These are phyloP conservation scores for Magnolia changhungtana DNA, from an alignment of 164 flowering plant species.

Conservation along the genomic window DNA sequence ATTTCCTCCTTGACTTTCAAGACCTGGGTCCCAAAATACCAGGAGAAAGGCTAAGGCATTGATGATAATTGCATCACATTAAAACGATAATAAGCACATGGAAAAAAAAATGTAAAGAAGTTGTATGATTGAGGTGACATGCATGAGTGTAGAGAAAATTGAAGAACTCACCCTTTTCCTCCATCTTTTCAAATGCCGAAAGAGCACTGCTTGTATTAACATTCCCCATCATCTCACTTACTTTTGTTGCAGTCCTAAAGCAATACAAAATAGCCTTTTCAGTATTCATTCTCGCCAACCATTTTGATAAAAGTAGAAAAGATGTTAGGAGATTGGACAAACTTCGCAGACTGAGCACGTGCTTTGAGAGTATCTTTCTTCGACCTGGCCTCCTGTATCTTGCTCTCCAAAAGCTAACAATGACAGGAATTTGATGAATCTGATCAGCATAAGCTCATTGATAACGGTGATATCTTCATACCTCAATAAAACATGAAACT, in stretches of 20 bases:
- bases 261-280: neutral
- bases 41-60: neutral
- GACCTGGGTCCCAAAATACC: neutral
- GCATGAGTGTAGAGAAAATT: neutral
- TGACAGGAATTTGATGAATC: conserved; percentile 12
- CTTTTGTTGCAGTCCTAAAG: conserved; percentile 89
- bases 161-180: conserved; percentile 70
- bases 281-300: neutral
- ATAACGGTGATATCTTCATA: neutral
- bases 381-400: conserved; percentile 92
- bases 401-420: conserved; percentile 86
- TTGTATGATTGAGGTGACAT: neutral
- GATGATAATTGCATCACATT: neutral
- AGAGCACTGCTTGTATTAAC: conserved; percentile 93
- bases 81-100: neutral
- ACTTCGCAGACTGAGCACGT: conserved; percentile 98
- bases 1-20: neutral
- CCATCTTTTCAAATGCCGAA: conserved; percentile 98
- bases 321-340: conserved; percentile 21
- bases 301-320: conserved; percentile 8
- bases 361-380: conserved; percentile 96
- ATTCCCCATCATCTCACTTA: conserved; percentile 90
- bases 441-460: neutral
- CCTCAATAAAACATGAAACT: too few relatives aligned
- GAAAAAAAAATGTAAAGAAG: neutral